Evolutionary conservation across 495 filamentous ascomycete species (phyloP).

Genomic region (Chaetomium tenue): DNA sequence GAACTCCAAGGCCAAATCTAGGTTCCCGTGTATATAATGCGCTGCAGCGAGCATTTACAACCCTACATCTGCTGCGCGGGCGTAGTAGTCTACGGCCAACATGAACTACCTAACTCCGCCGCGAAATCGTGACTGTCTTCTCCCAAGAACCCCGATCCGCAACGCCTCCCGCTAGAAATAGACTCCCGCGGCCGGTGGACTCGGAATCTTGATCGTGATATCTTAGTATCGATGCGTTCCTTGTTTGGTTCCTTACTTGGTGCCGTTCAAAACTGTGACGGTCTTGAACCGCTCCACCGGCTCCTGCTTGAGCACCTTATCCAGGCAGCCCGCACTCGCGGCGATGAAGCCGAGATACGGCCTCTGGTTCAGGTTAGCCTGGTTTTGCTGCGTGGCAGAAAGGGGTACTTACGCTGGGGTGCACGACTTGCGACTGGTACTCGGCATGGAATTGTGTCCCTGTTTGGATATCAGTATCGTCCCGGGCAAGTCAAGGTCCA

Average conservation of each 20-base stretch:
- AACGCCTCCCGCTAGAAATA: constrained; percentile 5
- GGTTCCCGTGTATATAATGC: constrained; percentile 6
- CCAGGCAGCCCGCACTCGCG: constrained; percentile 23
- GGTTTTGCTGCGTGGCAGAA: not conserved
- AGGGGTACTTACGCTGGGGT: constrained; percentile 21
- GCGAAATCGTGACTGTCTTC: not conserved
- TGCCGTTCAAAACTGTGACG: constrained; percentile 7
- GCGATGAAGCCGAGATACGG: constrained; percentile 27
- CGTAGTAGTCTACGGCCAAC: not conserved
- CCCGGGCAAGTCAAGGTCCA: not conserved
- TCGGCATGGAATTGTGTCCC: constrained; percentile 31
- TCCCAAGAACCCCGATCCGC: not conserved
- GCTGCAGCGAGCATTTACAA: not conserved
- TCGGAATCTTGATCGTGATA: not conserved
- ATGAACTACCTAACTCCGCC: not conserved
- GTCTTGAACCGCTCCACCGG: constrained; percentile 22
- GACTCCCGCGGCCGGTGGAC: not conserved
- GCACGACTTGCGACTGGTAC: constrained; percentile 25
- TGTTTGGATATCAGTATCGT: not conserved
- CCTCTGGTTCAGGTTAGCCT: constrained; percentile 13
- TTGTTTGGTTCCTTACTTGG: not conserved
- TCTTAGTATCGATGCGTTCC: not conserved
- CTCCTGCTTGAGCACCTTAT: constrained; percentile 20
- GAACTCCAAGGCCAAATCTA: constrained; percentile 3
- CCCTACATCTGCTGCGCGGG: constrained; percentile 5